phyloP scores from a whole-genome alignment of 345 rosid genomes.

The Eucalyptus urophylla region DNA sequence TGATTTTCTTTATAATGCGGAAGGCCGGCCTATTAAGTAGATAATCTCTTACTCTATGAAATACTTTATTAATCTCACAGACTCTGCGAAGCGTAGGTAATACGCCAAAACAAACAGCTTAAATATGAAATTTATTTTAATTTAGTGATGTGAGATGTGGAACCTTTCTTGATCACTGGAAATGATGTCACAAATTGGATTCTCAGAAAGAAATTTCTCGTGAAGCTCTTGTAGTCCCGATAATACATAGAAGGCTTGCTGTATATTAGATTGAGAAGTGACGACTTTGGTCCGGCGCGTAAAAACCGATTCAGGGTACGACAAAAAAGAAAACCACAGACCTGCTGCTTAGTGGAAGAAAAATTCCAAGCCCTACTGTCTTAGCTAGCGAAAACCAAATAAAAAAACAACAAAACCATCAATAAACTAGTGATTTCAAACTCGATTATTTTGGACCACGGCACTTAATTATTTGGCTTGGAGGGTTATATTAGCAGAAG shows the following conservation, averaged over 20 bases:
- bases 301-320: neutral
- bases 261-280: neutral
- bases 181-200: neutral
- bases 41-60: neutral
- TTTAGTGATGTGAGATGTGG: neutral
- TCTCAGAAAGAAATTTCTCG: neutral
- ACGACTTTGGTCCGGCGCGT: neutral
- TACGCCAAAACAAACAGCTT: fast-evolving
- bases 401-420: neutral
- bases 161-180: neutral
- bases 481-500: neutral
- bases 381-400: neutral
- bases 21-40: neutral
- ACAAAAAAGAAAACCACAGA: neutral
- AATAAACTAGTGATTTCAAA: neutral
- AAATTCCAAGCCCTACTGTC: neutral
- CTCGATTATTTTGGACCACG: neutral
- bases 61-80: neutral
- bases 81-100: neutral
- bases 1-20: neutral
- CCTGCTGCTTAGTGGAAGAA: neutral
- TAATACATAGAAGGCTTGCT: neutral
- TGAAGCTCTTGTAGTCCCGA: neutral
- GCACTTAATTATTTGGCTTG: neutral
- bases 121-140: neutral